Base-by-base conservation (phyloP, 2,329 filamentous ascomycete genomes). In the Aspergillus sp. region DNA sequence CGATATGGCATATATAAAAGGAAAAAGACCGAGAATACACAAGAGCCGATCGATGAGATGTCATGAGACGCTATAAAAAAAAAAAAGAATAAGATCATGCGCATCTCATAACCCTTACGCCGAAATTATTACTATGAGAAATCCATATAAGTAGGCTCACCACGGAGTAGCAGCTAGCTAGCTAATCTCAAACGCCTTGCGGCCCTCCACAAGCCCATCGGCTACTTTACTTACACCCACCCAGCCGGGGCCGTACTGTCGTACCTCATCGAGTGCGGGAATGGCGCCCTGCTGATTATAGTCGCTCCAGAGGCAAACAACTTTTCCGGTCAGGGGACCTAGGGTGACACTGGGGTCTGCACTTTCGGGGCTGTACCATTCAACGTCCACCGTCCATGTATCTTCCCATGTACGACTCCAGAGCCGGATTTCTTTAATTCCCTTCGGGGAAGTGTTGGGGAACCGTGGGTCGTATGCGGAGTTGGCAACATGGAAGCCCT, bases 281-380 rank as follows among this genome's bases (percentile, higher is more conserved):
- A 98, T 92, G 1, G 82, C 81, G 3, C 85, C 88, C 2, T 76
- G 74, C 37, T 79, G 77, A 68, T 97, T 97, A 45, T 85, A 87
- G 76, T 99, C 95, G 67, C 89, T 91, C 92, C 93, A 98, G 33
- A 90, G 79, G 74, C 95, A 98, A 15, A 88, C 82, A 1, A 93
- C 86, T 35, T 78, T 82, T 1, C 92, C 90, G 62, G 81, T 82
- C 35, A 91, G 67, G 11, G 44, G 17, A 7, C 37, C 52, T 9
- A 17, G 6, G 3, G 25, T 52, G 5, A 46, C 46, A 17, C 74
- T 68, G 15, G 67, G 62, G 41, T 72, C 69, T 8, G 59, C 67
- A n/a, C 62, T 66, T 39, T 60, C 61, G 45, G 55, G 68, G 67
- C 15, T 70, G 62, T 56, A 81, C 77, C 89, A 92, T 55, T 84